Percentiles rank a stretch among this genome's conserved stretches.
phyloP scores from a whole-genome alignment of 257 asterid genomes.

The Penstemon eatonii region DNA sequence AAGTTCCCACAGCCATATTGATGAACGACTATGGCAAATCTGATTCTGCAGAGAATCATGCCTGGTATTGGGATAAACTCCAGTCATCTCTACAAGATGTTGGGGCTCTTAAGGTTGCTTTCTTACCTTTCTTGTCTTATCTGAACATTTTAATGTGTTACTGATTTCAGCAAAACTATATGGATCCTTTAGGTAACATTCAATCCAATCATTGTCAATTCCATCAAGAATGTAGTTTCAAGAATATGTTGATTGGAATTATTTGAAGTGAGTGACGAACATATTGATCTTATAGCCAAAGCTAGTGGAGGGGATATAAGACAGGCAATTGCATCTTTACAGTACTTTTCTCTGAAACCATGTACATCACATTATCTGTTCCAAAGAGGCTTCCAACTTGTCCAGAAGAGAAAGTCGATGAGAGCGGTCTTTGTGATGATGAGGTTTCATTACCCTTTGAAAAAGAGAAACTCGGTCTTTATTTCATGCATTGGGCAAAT shows the following conservation, averaged over 20 bases:
- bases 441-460: slow-evolving; percentile 62
- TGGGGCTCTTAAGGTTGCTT: slow-evolving; percentile 88
- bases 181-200: slow-evolving; percentile 64
- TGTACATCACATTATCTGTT: slow-evolving; percentile 36
- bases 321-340: slow-evolving; percentile 82
- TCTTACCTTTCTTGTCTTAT: slow-evolving; percentile 30
- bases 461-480: slow-evolving; percentile 80
- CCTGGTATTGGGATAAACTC: slow-evolving; percentile 79
- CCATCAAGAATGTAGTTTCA: slow-evolving; percentile 63
- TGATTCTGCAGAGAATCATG: slow-evolving; percentile 61
- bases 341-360: slow-evolving; percentile 72
- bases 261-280: slow-evolving; percentile 57
- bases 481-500: slow-evolving; percentile 94
- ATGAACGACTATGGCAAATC: slow-evolving; percentile 66
- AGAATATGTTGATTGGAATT: slow-evolving; percentile 70
- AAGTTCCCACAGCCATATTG: slow-evolving; percentile 85
- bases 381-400: slow-evolving; percentile 25
- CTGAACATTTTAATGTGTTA: slow-evolving; percentile 7
- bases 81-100: slow-evolving; percentile 74
- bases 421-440: slow-evolving; percentile 35
- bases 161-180: slow-evolving; percentile 21
- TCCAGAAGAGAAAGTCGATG: slow-evolving; percentile 36
- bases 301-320: slow-evolving; percentile 92
- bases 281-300: slow-evolving; percentile 71
- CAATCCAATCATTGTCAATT: slow-evolving; percentile 76